Evolutionary conservation across 2,329 filamentous ascomycete genomes (phyloP).

Genomic region (Ceratocystis eucalypticola): DNA sequence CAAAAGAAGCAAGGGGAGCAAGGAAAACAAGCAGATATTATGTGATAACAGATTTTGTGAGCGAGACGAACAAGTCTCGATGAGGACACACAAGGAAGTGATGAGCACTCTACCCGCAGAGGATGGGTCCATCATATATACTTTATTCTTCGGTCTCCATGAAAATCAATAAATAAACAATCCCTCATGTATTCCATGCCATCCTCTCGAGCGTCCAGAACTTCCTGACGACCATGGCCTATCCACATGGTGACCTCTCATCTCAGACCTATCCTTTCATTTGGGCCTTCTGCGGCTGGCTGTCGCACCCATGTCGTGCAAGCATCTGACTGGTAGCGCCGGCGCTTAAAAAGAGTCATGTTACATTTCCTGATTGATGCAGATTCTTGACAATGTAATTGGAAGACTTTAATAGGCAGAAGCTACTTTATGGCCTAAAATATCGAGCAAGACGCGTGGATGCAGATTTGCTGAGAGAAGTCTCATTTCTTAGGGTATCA

Average conservation of each 20-base stretch:
- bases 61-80: background rate
- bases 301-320: slow-evolving; percentile 9
- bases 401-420: background rate
- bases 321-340: background rate
- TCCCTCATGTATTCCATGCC: background rate
- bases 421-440: background rate
- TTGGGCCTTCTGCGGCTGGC: background rate
- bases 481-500: background rate
- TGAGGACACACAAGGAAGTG: background rate
- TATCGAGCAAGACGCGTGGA: background rate
- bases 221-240: background rate
- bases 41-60: background rate
- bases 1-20: background rate
- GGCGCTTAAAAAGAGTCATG: slow-evolving; percentile 9
- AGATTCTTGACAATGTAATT: background rate
- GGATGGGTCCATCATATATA: slow-evolving; percentile 5
- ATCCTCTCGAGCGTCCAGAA: background rate
- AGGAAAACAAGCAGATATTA: background rate
- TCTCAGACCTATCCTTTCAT: background rate
- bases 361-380: background rate
- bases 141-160: background rate
- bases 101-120: background rate
- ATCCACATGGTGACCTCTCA: background rate
- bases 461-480: background rate
- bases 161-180: background rate